phyloP scores from a whole-genome alignment of 148 eudicot species.

The Silene conica region DNA sequence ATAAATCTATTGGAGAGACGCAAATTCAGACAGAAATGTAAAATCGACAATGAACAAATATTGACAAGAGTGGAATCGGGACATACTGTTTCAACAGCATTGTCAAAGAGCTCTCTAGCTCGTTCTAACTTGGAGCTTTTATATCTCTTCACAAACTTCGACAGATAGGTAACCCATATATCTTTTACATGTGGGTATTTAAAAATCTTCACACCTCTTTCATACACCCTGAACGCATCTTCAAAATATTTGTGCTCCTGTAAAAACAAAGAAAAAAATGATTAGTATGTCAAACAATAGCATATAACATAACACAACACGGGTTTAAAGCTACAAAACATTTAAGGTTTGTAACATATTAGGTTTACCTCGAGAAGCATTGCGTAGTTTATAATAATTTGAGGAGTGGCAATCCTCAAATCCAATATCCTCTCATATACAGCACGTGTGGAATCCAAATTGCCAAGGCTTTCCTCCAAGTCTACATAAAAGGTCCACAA shows the following conservation, averaged over 20 bases:
- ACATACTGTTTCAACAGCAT: conserved; percentile 85
- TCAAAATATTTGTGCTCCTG: conserved; percentile 93
- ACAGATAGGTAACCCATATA: conserved; percentile 86
- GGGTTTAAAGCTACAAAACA: no score
- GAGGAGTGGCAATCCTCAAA: conserved; percentile 92
- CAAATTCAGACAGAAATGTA: no score
- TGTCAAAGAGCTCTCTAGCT: conserved; percentile 85
- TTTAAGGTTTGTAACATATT: neutral
- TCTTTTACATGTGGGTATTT: conserved; percentile 96
- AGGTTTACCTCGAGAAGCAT: conserved; percentile 75
- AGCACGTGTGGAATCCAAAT: conserved; percentile 80
- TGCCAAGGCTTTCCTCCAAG: conserved; percentile 90
- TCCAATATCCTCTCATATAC: conserved; percentile 93
- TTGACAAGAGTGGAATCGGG: neutral
- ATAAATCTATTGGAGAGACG: no score
- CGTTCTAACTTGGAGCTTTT: conserved; percentile 81
- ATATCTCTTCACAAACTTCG: conserved; percentile 88
- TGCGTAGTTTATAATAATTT: conserved; percentile 86
- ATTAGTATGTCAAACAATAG: conserved; percentile 3
- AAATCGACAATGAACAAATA: no score
- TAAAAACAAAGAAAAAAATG: conserved; percentile 10
- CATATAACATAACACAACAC: neutral
- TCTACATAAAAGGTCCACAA: conserved; percentile 92
- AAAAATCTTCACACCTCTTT: conserved; percentile 93
- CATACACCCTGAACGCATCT: conserved; percentile 95